phyloP scores from a whole-genome alignment of 1,284 basidiomycete genomes.

The Ceratobasidium sp. region DNA sequence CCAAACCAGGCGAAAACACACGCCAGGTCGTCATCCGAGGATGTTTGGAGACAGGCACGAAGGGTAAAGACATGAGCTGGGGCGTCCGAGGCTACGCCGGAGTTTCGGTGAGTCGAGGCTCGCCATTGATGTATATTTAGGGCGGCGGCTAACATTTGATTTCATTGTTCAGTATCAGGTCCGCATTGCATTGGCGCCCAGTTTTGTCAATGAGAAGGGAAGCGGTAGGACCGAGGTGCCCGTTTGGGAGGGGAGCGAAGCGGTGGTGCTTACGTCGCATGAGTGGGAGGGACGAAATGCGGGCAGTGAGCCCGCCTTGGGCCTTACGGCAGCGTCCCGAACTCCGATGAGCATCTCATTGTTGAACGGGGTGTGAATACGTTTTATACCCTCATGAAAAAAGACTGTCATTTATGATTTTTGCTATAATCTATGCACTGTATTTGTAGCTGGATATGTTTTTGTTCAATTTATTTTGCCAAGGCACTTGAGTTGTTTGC shows the following conservation, averaged over 20 bases:
- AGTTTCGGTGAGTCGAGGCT: conserved; percentile 25
- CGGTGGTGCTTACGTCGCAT: conserved; percentile 35
- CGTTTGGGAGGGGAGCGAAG: conserved; percentile 28
- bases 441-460: too few relatives aligned
- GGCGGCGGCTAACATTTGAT: neutral
- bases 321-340: conserved; percentile 17
- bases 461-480: too few relatives aligned
- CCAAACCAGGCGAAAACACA: conserved; percentile 29
- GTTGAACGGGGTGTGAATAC: conserved; percentile 16
- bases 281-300: conserved; percentile 31
- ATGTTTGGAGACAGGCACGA: conserved; percentile 26
- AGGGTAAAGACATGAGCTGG: conserved; percentile 36
- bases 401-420: neutral
- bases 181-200: conserved; percentile 24
- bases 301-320: neutral
- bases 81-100: conserved; percentile 32
- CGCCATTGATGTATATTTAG: neutral
- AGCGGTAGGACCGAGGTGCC: neutral
- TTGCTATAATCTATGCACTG: too few relatives aligned
- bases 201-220: neutral
- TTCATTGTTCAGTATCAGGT: conserved; percentile 28
- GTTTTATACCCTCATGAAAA: too few relatives aligned
- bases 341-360: conserved; percentile 16
- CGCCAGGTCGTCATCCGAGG: conserved; percentile 40
- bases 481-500: too few relatives aligned